Evolutionary conservation across 306 rosid species (phyloP), one percentile per base, ranked within the genome.

Genomic region (Trichosanthes truncata): DNA sequence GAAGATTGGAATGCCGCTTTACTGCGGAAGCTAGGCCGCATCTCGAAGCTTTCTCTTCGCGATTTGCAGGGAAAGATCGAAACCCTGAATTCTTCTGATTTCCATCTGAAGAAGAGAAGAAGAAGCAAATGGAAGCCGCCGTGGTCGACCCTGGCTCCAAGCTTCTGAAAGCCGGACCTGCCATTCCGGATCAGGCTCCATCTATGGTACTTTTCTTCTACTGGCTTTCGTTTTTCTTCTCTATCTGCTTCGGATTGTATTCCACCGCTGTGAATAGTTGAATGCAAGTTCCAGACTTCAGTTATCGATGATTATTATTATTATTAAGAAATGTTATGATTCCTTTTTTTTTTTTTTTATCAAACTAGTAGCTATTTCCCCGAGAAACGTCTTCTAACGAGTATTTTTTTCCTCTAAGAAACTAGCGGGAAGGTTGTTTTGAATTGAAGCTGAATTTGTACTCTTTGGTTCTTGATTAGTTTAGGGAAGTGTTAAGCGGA

Each of bases 161-260:
- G 83, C 91, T 92, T 78, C 93, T 94, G 85, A 94, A 94, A 84
- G 98, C 98, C 1, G 98, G 97, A 74, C 92, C 94, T 21, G 97
- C 98, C 72, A 86, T 94, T 80, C 98, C 98, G 60, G 98, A 94
- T 85, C 98, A 94, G 79, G 80, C 97, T 83, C 98, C 98, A 15
- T 84, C 93, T 41, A 80, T 94, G 97, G 98, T 94, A 81, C 38
- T 77, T 17, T 66, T 1, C 78, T 72, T 26, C 41, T 15, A 48
- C 26, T 31, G 25, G 1, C 15, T 25, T 73, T 29, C 6, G 9
- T 12, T 53, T 11, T 67, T 79, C 51, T 20, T 61, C 61, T 4
- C 5, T 15, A 14, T 43, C 57, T 73, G 3, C 20, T 35, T 48
- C 1, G 14, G 20, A 20, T 79, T 40, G 72, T 25, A 29, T 62